Conservation (phyloP, 228 moss, liverwort and hornwort species). For the Sphagnum magellanicum region DNA sequence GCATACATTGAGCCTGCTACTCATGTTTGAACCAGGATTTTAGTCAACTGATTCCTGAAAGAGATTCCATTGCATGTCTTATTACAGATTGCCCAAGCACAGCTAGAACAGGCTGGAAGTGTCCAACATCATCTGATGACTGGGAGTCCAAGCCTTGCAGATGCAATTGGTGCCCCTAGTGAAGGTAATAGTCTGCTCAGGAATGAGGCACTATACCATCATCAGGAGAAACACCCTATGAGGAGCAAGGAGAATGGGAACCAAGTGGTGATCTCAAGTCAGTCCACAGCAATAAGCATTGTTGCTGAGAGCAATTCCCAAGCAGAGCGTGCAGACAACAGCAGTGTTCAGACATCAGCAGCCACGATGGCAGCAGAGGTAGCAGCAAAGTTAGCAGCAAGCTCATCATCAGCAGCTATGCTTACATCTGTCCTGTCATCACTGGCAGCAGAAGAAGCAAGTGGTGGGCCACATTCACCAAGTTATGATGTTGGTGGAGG, state of each 20-base stretch:
- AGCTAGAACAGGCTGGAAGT: constrained; percentile 66
- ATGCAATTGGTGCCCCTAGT: constrained; percentile 38
- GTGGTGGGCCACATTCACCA: constrained; percentile 31
- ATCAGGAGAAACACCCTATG: constrained; percentile 32
- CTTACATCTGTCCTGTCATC: constrained; percentile 90
- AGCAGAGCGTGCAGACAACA: constrained; percentile 51
- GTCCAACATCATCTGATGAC: constrained; percentile 71
- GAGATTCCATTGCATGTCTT: no score
- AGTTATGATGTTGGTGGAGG: constrained; percentile 43
- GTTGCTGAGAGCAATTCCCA: constrained; percentile 34
- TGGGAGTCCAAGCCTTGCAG: constrained; percentile 50
- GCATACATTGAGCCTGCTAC: no score
- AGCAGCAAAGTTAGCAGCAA: constrained; percentile 84
- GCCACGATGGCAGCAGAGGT: constrained; percentile 82
- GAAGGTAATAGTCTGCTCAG: constrained; percentile 29
- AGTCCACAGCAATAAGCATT: constrained; percentile 18
- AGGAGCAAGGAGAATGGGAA: constrained; percentile 34
- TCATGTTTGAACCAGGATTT: no score
- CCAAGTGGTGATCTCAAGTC: constrained; percentile 24
- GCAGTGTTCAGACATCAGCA: constrained; percentile 35
- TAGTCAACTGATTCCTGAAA: no score
- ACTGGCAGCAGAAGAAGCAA: constrained; percentile 86
- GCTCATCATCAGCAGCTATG: constrained; percentile 91
- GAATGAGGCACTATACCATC: constrained; percentile 29
- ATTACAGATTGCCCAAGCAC: constrained; percentile 75